Conservation (phyloP, 2,329 filamentous ascomycete genomes). For the Thielaviopsis musarum region DNA sequence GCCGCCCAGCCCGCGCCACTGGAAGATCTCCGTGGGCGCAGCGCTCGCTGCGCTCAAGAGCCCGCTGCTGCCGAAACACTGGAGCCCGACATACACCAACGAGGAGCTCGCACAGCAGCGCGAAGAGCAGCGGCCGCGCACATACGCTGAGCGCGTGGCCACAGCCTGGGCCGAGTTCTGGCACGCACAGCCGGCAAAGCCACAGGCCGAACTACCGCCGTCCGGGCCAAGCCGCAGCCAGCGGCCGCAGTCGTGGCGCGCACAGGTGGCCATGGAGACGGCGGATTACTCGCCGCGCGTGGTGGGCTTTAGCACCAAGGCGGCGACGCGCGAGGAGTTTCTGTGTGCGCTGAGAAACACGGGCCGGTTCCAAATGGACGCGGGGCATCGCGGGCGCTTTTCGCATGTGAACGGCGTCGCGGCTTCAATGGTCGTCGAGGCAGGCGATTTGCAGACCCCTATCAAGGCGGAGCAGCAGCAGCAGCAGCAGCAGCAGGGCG, state of each 20-base stretch:
- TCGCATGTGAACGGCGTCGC: too few species aligned
- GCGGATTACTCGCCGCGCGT: not conserved
- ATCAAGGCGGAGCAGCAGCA: too few species aligned
- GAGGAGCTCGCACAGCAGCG: conserved; percentile 5
- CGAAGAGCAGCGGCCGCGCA: conserved; percentile 4
- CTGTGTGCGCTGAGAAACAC: not conserved
- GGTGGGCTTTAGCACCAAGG: not conserved
- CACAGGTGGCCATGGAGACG: not conserved
- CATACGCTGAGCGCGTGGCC: not conserved
- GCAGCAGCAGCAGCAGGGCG: too few species aligned
- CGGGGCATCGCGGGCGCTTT: not conserved
- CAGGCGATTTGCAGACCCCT: too few species aligned
- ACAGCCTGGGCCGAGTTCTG: not conserved
- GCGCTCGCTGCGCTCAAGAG: not conserved
- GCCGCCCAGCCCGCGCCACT: not conserved
- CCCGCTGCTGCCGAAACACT: not conserved
- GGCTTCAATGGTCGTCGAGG: too few species aligned
- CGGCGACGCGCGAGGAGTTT: not conserved
- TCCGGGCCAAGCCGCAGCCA: not conserved
- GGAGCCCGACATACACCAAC: conserved; percentile 1
- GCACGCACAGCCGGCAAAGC: not conserved
- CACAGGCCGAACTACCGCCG: too few species aligned
- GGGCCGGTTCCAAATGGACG: not conserved
- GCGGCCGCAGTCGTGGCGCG: not conserved
- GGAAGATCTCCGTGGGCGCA: not conserved